Evolutionary conservation across 1,284 basidiomycete species (phyloP).

Genomic region (Fomitopsis palustris): DNA sequence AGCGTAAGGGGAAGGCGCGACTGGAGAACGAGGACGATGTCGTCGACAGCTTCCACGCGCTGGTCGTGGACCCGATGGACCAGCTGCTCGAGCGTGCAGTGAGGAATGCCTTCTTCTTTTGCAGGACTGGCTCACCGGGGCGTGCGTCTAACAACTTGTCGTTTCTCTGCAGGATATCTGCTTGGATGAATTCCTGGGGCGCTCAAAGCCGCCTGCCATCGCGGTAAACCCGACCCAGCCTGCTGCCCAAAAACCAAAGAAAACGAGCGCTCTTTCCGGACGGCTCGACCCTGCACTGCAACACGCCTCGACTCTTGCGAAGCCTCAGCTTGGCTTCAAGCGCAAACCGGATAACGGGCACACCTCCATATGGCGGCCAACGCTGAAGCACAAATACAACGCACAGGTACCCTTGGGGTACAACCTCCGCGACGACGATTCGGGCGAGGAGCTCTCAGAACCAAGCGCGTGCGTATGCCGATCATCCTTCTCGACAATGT

Average conservation of each 20-base stretch:
- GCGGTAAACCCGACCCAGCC: slow-evolving; percentile 42
- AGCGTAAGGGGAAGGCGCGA: slow-evolving; percentile 46
- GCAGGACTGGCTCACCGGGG: not conserved
- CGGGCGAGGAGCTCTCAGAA: slow-evolving; percentile 29
- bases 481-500: not conserved
- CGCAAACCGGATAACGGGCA: slow-evolving; percentile 52
- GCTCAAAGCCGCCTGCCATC: slow-evolving; percentile 63
- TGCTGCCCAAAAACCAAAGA: slow-evolving; percentile 29
- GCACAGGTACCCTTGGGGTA: slow-evolving; percentile 76
- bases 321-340: slow-evolving; percentile 78
- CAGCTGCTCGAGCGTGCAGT: slow-evolving; percentile 82
- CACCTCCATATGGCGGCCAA: slow-evolving; percentile 56
- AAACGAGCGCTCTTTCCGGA: slow-evolving; percentile 30
- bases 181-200: slow-evolving; percentile 77
- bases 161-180: slow-evolving; percentile 60
- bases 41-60: slow-evolving; percentile 74
- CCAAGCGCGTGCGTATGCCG: slow-evolving; percentile 25
- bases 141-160: not conserved
- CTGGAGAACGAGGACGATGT: slow-evolving; percentile 75
- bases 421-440: slow-evolving; percentile 42
- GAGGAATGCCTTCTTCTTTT: slow-evolving; percentile 26
- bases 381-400: slow-evolving; percentile 71
- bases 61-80: slow-evolving; percentile 83
- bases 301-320: slow-evolving; percentile 67
- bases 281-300: slow-evolving; percentile 58